These are phyloP conservation scores for Saccharomyces hybrid DNA, from an alignment of 1,139 yeast species.

Conservation along the genomic window DNA sequence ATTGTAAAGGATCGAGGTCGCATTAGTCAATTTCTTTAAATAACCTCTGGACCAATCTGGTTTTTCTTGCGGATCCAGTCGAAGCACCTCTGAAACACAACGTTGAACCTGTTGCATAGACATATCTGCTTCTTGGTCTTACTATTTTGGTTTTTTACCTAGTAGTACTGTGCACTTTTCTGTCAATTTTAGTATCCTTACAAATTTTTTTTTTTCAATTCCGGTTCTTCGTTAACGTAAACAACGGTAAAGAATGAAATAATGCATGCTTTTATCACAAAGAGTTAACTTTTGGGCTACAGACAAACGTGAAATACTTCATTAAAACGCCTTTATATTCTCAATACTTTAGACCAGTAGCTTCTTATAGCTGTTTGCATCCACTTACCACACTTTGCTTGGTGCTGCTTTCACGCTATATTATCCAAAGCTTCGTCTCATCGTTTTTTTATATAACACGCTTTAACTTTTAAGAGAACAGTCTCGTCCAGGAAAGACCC, in stretches of 20 bases:
- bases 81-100: slow-evolving; percentile 17
- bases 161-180: neutral
- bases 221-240: neutral
- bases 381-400: neutral
- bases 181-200: no score
- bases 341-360: slow-evolving; percentile 9
- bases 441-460: neutral
- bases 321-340: neutral
- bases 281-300: neutral
- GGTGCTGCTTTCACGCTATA: neutral
- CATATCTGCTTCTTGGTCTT: neutral
- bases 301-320: neutral
- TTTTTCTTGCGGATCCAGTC: slow-evolving; percentile 12
- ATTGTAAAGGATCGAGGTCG: slow-evolving; percentile 46
- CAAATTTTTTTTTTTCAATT: neutral
- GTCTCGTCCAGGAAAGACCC: neutral
- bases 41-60: slow-evolving; percentile 41
- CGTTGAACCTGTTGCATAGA: slow-evolving; percentile 18
- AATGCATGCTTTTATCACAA: neutral
- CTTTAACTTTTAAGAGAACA: neutral
- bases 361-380: neutral
- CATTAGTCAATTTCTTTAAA: slow-evolving; percentile 42
- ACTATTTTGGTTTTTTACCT: neutral
- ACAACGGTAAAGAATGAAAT: neutral
- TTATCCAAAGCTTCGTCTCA: neutral